Evolutionary conservation across 352 stramenopile species (phyloP), one percentile per base, ranked within the genome.

Genomic region (Phytophthora sp.): DNA sequence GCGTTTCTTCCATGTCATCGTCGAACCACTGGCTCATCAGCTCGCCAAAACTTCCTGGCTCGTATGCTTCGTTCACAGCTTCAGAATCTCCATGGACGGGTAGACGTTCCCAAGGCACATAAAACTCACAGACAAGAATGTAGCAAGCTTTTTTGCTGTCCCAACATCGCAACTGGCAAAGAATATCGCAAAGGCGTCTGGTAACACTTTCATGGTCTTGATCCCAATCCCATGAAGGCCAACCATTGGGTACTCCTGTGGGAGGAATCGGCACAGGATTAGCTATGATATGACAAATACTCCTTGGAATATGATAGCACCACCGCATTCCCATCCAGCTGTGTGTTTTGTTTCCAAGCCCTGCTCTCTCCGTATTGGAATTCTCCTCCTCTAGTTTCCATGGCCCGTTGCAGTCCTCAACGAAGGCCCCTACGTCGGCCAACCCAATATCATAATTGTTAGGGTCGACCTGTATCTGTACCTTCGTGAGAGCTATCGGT

Each of bases 261-360:
- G 84, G 79, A 49, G 84, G 84, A 44, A 88, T 62, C 0, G 84
- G 87, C 11, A 95, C 79, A 7, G 87, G 74, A 28, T 76, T 73
- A 12, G 72, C 78, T 26, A 76, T 51, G 27, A 94, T 78, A 41
- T 76, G 73, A 27, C 54, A 51, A 27, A 95, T 61, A 39, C 58
- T 74, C 52, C 87, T 75, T 30, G 87, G 84, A 18, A 94, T 59
- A 28, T 89, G 79, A 43, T 95, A 95, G 27, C 77, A 85, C 87
- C 87, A 95, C 20, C 77, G 84, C 77, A 95, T 86, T 26, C 66
- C 72, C 83, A 94, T 88, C 79, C 83, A 94, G 18, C 82, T 81
- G 20, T 73, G 72, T 0, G 82, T 94, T 49, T 75, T 75, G 23
- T 82, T 85, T 26, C 76, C 68, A 38, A 87, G 37, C 10, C 55